Evolutionary conservation across 164 flowering plant genomes (phyloP), one percentile per base, ranked within the genome.

Genomic region (Annona cherimola): DNA sequence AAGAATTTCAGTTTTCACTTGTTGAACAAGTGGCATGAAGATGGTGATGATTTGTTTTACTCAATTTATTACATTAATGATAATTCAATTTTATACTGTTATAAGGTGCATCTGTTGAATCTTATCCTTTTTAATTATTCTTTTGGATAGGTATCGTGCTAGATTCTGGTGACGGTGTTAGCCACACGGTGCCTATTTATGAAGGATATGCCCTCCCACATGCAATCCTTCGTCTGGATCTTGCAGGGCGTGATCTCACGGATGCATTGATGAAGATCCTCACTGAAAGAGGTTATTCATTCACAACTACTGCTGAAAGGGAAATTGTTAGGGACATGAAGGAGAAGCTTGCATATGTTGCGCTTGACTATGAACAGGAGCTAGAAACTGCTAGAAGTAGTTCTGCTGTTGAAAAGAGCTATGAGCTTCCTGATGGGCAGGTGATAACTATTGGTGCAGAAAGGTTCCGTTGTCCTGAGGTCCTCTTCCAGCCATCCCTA

Each of bases 401-500:
- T 83, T 83, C 92, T 2, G 62, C 90, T 2, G 81, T 90, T n/a
- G 86, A 91, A 84, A 84, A 88, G 87, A 89, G 84, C 79, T 88
- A 84, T 41, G 92, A 87, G 75, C 76, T 87, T 46, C 92, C 93
- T 5, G 93, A 90, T 76, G 91, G 93, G 63, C 96, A 90, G 77
- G 90, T 90, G 11, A 90, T 90, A 76, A 90, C 96, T 63, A 90
- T 90, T 73, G 96, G 96, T n/a, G 84, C 88, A 35, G 96, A 90
- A 83, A 82, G 96, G 1, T 90, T 90, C 87, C 80, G 96, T 11
- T 90, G 96, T 74, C 96, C 96, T 4, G 96, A 90, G 79, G 96
- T 89, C 54, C 89, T 90, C 45, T 90, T 83, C 88, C 96, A 90
- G 77, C 96, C 96, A 9, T 90, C 92, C 4, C 72, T 90, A 79